Evolutionary conservation across 148 eudicot species (phyloP), one percentile per base, ranked within the genome.

Genomic region (Agrostemma githago): DNA sequence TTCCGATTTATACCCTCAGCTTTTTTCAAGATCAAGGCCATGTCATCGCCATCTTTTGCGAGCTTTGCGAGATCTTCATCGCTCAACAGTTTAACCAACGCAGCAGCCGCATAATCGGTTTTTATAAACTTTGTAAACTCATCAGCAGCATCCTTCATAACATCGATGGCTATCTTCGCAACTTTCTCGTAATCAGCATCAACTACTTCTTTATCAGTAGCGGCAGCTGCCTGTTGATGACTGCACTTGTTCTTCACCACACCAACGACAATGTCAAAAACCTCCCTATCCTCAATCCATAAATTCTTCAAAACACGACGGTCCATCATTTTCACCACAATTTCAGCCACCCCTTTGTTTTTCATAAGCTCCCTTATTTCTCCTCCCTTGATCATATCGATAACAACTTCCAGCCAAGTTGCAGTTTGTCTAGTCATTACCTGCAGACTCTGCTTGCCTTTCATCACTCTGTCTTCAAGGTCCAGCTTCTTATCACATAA

Each of bases 171-270:
- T 6, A 60, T 20, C 8, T 60, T 20, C 9, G 38, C 63, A 7
- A 60, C 63, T 20, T 60, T 60, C 63, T 17, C 20, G 8, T 60
- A 60, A 60, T 60, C 63, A 20, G 63, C 63, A 60, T 60, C 57
- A 46, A 44, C 39, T 10, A 44, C 34, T 68, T 19, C 71, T 9
- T 6, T 16, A 3, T 42, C 8, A 1, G 16, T n/a, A 68, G 34
- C 34, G 34, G 34, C 34, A 1, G 34, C 34, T 1, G 0, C 58
- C 53, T 3, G 39, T 68, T 20, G 16, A 43, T 17, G 16, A 43
- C 15, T 68, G 57, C 39, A 46, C 57, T 68, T 44, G n/a, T 7
- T 44, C 58, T 44, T 54, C 39, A 68, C 57, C 56, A 12, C 56
- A 26, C 34, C 34, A 26, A 26, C 34, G 34, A 26, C 34, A 26